Percentiles rank a stretch among this genome's conserved stretches.
These are phyloP conservation scores for Pichia sp. DNA, from an alignment of 1,139 yeast species.

Conservation along the genomic window DNA sequence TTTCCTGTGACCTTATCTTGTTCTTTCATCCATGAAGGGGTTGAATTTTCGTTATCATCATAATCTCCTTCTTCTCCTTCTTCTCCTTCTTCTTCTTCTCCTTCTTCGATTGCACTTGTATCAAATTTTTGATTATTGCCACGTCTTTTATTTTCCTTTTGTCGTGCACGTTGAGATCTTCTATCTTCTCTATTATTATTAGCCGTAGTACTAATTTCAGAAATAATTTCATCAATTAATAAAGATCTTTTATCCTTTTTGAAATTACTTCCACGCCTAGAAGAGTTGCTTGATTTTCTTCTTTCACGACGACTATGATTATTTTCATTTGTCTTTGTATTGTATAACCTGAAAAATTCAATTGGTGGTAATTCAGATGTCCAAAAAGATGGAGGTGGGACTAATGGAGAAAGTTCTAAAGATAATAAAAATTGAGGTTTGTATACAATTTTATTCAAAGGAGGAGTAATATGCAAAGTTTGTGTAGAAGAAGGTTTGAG, in stretches of 20 bases:
- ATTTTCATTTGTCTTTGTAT: neutral
- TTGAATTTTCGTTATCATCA: no score
- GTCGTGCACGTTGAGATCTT: slow-evolving; percentile 16
- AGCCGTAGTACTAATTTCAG: neutral
- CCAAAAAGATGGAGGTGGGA: slow-evolving; percentile 8
- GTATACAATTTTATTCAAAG: slow-evolving; percentile 1
- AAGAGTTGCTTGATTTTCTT: slow-evolving; percentile 8
- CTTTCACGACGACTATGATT: slow-evolving; percentile 3
- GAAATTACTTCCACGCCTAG: slow-evolving; percentile 17
- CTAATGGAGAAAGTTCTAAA: slow-evolving; percentile 36
- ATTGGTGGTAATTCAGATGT: slow-evolving; percentile 9
- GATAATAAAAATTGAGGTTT: slow-evolving; percentile 31
- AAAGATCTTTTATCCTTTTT: slow-evolving; percentile 1
- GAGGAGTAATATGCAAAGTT: no score
- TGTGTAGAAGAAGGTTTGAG: no score
- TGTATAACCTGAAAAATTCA: slow-evolving; percentile 14
- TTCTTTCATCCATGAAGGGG: slow-evolving; percentile 49
- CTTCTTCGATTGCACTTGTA: slow-evolving; percentile 15
- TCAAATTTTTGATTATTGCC: slow-evolving; percentile 9
- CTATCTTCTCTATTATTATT: slow-evolving; percentile 11
- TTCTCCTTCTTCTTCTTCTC: slow-evolving; percentile 30
- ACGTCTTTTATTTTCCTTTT: slow-evolving; percentile 17
- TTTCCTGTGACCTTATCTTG: slow-evolving; percentile 39
- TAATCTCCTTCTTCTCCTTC: slow-evolving; percentile 35
- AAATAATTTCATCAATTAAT: neutral